Percentiles rank a stretch among this genome's conserved stretches.
Conservation (phyloP, 164 flowering plant species). For the Annona cherimola region DNA sequence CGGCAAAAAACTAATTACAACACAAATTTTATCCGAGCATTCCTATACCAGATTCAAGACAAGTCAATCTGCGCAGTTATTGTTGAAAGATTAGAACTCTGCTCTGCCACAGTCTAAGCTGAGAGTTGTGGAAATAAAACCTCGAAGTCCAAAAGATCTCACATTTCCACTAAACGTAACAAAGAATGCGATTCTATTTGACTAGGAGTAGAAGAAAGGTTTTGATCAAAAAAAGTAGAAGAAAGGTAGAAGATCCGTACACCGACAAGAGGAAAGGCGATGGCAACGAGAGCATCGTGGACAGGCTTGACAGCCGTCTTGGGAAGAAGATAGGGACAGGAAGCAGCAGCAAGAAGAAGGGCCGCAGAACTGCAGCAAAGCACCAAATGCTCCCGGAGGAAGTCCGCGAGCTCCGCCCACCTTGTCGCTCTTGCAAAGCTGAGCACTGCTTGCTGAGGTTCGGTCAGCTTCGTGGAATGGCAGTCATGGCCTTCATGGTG, state of each 20-base stretch:
- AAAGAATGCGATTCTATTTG: not conserved
- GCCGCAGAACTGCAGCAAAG: slow-evolving; percentile 71
- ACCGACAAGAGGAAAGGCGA: slow-evolving; percentile 92
- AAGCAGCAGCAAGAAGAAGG: slow-evolving; percentile 64
- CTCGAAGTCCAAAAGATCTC: not conserved
- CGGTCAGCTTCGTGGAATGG: slow-evolving; percentile 27
- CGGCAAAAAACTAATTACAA: too few relatives aligned
- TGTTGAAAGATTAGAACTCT: too few relatives aligned
- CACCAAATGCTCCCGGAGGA: slow-evolving; percentile 75
- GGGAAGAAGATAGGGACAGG: slow-evolving; percentile 66
- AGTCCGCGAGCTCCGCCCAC: slow-evolving; percentile 69
- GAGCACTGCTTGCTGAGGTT: slow-evolving; percentile 46
- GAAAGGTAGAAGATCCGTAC: slow-evolving; percentile 26
- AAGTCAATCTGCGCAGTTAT: too few relatives aligned
- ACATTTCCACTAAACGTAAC: not conserved
- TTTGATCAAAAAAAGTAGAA: not conserved
- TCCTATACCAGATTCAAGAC: too few relatives aligned
- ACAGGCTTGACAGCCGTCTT: slow-evolving; percentile 45
- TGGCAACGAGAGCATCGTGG: slow-evolving; percentile 47
- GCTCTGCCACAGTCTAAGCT: not conserved
- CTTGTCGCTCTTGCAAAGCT: slow-evolving; percentile 50
- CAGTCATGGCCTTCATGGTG: slow-evolving; percentile 27
- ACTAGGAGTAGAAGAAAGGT: too few relatives aligned
- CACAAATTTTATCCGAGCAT: too few relatives aligned
- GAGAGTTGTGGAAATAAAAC: not conserved